A percentile compares a stretch with the other conserved stretches of the same genome.
phyloP scores from a whole-genome alignment of 2,329 filamentous ascomycete genomes.

The Calonectria crousiana region DNA sequence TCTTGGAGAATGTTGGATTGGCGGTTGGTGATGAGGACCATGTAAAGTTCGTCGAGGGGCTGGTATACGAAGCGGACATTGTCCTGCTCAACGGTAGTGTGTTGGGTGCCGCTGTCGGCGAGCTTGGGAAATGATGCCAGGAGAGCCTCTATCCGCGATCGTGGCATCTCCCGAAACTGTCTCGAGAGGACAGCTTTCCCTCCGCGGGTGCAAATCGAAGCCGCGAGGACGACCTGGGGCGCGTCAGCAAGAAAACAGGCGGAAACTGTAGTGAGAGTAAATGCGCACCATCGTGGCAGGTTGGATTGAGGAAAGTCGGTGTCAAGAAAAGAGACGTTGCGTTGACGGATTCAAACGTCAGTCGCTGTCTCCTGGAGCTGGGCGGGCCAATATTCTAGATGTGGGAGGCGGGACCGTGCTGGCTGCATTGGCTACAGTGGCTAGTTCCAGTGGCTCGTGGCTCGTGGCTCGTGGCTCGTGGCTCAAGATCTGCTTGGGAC shows the following conservation, averaged over 20 bases:
- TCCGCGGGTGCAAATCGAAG: slow-evolving; percentile 97
- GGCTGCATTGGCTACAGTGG: slow-evolving; percentile 22
- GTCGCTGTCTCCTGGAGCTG: slow-evolving; percentile 44
- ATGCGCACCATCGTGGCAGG: slow-evolving; percentile 55
- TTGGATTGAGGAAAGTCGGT: slow-evolving; percentile 35
- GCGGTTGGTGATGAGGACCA: slow-evolving; percentile 99
- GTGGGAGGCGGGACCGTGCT: slow-evolving; percentile 32
- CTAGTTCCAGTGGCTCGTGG: slow-evolving; percentile 17
- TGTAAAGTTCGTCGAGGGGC: slow-evolving; percentile 98
- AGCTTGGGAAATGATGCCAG: slow-evolving; percentile 98
- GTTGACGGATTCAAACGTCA: slow-evolving; percentile 33
- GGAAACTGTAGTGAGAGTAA: not conserved
- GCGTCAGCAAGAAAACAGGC: slow-evolving; percentile 36
- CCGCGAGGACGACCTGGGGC: slow-evolving; percentile 92
- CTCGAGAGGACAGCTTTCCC: slow-evolving; percentile 98
- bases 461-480: slow-evolving; percentile 13
- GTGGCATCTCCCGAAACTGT: slow-evolving; percentile 97
- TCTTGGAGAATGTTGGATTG: slow-evolving; percentile 99
- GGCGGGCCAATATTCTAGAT: slow-evolving; percentile 48
- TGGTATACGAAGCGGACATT: slow-evolving; percentile 99
- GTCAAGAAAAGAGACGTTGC: slow-evolving; percentile 37
- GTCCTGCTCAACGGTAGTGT: slow-evolving; percentile 98
- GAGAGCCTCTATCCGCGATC: slow-evolving; percentile 95
- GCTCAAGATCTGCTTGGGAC: slow-evolving; percentile 12
- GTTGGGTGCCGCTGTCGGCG: slow-evolving; percentile 94